phyloP scores from a whole-genome alignment of 306 rosid species.

The Vicia faba region DNA sequence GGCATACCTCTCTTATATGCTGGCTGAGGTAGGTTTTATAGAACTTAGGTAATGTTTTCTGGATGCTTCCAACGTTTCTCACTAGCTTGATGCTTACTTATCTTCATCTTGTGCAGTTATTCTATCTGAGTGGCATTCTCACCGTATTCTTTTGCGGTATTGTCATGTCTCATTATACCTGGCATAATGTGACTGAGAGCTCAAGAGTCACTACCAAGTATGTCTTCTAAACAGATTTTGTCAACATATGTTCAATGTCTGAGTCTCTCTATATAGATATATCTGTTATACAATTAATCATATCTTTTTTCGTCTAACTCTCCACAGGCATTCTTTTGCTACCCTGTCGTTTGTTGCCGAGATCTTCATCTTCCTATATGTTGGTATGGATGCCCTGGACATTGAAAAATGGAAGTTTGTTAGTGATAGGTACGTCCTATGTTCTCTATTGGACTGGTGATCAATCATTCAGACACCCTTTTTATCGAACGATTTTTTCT shows the following conservation, averaged over 20 bases:
- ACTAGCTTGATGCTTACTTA: conserved; percentile 32
- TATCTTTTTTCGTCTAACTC: conserved; percentile 17
- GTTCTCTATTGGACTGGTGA: background rate
- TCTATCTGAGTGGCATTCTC: conserved; percentile 86
- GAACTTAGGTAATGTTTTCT: conserved; percentile 6
- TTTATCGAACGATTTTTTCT: background rate
- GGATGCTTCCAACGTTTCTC: conserved; percentile 20
- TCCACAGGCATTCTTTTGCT: conserved; percentile 89
- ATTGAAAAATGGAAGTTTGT: conserved; percentile 95
- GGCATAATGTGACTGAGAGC: conserved; percentile 96
- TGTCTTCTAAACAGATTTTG: conserved; percentile 37
- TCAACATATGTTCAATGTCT: conserved; percentile 23
- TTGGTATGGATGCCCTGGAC: conserved; percentile 99
- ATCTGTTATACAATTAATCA: conserved; percentile 27
- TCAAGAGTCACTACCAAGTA: conserved; percentile 96
- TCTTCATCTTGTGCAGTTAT: conserved; percentile 63
- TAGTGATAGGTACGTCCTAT: conserved; percentile 71
- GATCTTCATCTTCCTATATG: conserved; percentile 88
- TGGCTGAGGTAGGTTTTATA: conserved; percentile 84
- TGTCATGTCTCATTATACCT: conserved; percentile 98
- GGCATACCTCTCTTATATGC: conserved; percentile 98
- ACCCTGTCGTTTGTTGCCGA: conserved; percentile 92
- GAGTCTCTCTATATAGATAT: conserved; percentile 13
- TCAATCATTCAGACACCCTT: conserved; percentile 29
- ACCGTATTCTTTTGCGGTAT: conserved; percentile 99